Conservation (phyloP, 1,139 yeast genomes). For the Nadsonia starkeyi-henricii region DNA sequence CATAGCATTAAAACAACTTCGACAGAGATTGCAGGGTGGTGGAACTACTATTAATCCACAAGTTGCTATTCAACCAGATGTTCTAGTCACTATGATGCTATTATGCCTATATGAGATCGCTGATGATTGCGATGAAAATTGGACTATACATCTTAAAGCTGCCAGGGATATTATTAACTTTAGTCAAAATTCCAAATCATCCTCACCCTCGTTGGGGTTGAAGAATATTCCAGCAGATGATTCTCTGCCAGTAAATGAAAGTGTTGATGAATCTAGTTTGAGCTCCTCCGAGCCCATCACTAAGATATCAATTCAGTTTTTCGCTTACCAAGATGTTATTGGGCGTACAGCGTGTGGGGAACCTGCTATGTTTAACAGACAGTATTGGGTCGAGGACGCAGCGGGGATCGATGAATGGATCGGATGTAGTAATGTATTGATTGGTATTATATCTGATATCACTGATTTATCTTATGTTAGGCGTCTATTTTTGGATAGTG, state of each 20-base stretch:
- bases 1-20: slow-evolving; percentile 2
- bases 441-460: slow-evolving; percentile 3
- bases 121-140: slow-evolving; percentile 4
- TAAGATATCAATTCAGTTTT: slow-evolving; percentile 4
- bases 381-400: slow-evolving; percentile 2
- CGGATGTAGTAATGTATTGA: slow-evolving; percentile 3
- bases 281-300: not conserved
- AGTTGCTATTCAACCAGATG: slow-evolving; percentile 1
- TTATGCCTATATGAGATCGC: slow-evolving; percentile 3
- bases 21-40: slow-evolving; percentile 1
- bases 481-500: slow-evolving; percentile 3
- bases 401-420: slow-evolving; percentile 4
- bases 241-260: not conserved
- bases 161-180: slow-evolving; percentile 1
- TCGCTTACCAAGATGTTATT: slow-evolving; percentile 6
- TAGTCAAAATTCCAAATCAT: not conserved
- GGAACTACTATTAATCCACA: not conserved
- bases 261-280: too few relatives aligned
- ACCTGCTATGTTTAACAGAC: slow-evolving; percentile 1
- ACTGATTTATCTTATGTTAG: slow-evolving; percentile 2
- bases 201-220: not conserved
- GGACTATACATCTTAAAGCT: slow-evolving; percentile 5
- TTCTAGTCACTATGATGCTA: slow-evolving; percentile 4
- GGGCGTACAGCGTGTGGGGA: slow-evolving; percentile 5
- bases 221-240: not conserved